These are phyloP conservation scores for Pisolithus tinctorius DNA, from an alignment of 768 basidiomycete species.

Conservation along the genomic window DNA sequence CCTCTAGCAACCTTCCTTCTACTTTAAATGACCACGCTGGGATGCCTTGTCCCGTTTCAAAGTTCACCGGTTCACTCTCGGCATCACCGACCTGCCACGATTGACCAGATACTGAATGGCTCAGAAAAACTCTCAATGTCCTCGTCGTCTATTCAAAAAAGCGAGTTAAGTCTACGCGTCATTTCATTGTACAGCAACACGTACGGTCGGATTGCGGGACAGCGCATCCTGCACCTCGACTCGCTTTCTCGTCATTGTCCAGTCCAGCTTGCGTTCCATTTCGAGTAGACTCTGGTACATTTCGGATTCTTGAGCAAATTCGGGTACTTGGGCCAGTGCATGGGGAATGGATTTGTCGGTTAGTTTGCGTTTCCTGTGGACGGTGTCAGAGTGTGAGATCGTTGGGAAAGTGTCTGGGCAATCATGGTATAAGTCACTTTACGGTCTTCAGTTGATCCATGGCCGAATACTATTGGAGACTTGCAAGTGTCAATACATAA, in stretches of 20 bases:
- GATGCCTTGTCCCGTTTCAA: conserved; percentile 83
- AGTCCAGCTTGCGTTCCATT: conserved; percentile 89
- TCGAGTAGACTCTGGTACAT: conserved; percentile 85
- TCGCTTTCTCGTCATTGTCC: conserved; percentile 89
- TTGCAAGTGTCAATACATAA: too few relatives aligned
- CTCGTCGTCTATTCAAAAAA: conserved; percentile 58
- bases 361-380: conserved; percentile 63
- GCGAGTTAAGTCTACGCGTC: conserved; percentile 1
- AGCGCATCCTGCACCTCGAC: conserved; percentile 91
- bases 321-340: conserved; percentile 64
- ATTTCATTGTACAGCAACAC: neutral
- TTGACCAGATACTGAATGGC: conserved; percentile 82
- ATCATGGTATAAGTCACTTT: conserved; percentile 20
- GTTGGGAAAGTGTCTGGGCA: neutral
- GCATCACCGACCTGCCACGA: conserved; percentile 65
- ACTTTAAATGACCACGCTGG: conserved; percentile 86
- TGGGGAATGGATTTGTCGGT: conserved; percentile 76
- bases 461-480: too few relatives aligned
- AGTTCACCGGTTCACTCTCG: conserved; percentile 37
- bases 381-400: neutral
- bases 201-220: conserved; percentile 56
- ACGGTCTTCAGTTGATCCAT: conserved; percentile 29
- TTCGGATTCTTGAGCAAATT: conserved; percentile 72
- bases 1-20: conserved; percentile 83
- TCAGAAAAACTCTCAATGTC: conserved; percentile 78